Evolutionary conservation across 1,139 yeast genomes (phyloP), one percentile per base, ranked within the genome.

Genomic region (Ogataea hybrid): DNA sequence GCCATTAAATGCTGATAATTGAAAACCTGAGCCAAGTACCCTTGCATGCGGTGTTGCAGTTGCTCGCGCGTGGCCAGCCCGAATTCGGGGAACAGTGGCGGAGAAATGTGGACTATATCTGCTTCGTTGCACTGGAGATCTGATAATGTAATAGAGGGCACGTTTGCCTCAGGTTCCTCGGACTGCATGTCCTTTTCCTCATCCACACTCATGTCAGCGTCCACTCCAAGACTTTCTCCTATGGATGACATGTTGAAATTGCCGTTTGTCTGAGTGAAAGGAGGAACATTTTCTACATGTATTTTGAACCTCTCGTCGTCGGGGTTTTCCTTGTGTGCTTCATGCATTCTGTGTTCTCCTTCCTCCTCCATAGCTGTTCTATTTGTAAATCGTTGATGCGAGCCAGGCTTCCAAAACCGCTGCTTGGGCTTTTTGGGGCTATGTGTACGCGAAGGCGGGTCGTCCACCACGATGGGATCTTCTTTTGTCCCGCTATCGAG

Each of bases 221-320:
- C 43, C 11, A 32, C 12, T 10, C 42, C 46, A 11, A 51, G 39
- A 28, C 41, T 44, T 10, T 47, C 49, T n/a, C 41, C 44, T 25
- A 57, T 39, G 9, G 56, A 57, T n/a, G 60, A 57, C 69, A 68
- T 60, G 34, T 61, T 54, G 48, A 70, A 66, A 37, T 67, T 58
- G 14, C 74, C 73, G 32, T 53, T 44, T 1, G 68, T 67, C 46
- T 67, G 64, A 1, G 71, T 66, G 44, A 70, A 67, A 4, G 74
- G 75, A 2, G 73, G 64, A 2, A 64, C 61, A 9, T 56, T 54
- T 3, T 44, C 39, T 12, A 64, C 39, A 11, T 44, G 38, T 14
- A 47, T 33, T 7, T 35, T 28, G 34, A 46, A 48, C 16, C 23
- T 25, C 10, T 34, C 25, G n/a, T 28, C 22, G 14, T 10, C 12